Base-by-base conservation (phyloP, 2,329 filamentous ascomycete genomes). In the Ampelomyces quisqualis region DNA sequence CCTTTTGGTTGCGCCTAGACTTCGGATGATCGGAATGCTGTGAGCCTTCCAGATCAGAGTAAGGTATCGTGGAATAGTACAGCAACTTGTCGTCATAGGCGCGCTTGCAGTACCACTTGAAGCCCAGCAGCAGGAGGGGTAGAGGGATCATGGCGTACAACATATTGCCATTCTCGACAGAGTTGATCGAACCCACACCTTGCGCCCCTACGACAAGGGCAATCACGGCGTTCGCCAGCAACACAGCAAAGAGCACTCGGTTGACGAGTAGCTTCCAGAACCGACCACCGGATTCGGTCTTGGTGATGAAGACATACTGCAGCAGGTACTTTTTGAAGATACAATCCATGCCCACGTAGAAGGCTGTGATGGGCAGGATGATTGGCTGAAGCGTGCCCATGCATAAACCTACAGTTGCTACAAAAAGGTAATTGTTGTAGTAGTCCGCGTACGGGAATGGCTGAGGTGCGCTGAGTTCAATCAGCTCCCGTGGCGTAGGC, bases 381-480 rank as follows among this genome's bases (percentile, higher is more conserved):
- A 97, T 77, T 0, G 93, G 93, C 67, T 96, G 91, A 31, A 97
- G 77, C 2, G 83, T 82, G 1, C 85, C 83, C 62, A 91, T 96
- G 56, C 83, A 88, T 9, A 97, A 76, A 0, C 88, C 86, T 17
- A 96, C 86, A 0, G 90, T 95, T 15, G 85, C 76, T 69, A 97
- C 96, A 72, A 88, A 97, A 20, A 97, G 76, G 67, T 95, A 96
- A 67, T 94, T 96, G 70, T 96, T 97, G 78, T 96, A 97, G 70
- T 97, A 96, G 54, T 84, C 89, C 43, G 91, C 89, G 60, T 96
- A 97, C 51, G 95, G 89, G 65, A 98, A 96, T 0, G 88, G 77
- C 7, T 88, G 90, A 1, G 93, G 93, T 1, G 93, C 91, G 1
- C 90, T 94, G 60, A 94, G 81, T 68, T 96, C 90, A 54, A 97